Conservation (phyloP, 1,139 yeast species). For the Sugiyamaella castrensis region DNA sequence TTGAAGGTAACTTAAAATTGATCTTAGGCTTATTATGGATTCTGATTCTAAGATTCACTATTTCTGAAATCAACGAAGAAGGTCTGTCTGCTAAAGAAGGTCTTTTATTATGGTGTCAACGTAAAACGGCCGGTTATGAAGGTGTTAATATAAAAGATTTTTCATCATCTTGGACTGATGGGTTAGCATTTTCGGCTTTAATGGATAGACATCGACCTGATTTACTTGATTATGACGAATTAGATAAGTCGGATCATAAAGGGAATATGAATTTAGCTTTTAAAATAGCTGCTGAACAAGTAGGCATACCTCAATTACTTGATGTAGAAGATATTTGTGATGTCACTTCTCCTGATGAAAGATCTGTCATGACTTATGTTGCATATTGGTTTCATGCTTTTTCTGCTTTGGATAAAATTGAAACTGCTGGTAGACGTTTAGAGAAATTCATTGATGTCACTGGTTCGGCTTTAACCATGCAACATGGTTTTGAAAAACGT, state of each 20-base stretch:
- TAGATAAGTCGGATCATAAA: slow-evolving; percentile 35
- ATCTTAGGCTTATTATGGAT: slow-evolving; percentile 69
- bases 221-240: slow-evolving; percentile 40
- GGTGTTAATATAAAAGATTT: slow-evolving; percentile 43
- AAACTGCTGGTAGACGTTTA: slow-evolving; percentile 42
- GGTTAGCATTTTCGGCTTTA: slow-evolving; percentile 48
- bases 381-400: slow-evolving; percentile 64
- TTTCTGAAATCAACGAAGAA: slow-evolving; percentile 44
- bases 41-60: slow-evolving; percentile 51
- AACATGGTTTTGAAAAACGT: slow-evolving; percentile 38
- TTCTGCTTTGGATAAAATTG: slow-evolving; percentile 40
- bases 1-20: slow-evolving; percentile 60
- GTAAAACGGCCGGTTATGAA: slow-evolving; percentile 42
- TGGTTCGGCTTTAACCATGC: slow-evolving; percentile 38
- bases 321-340: slow-evolving; percentile 57
- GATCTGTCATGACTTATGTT: slow-evolving; percentile 61
- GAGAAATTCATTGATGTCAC: slow-evolving; percentile 41
- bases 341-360: slow-evolving; percentile 57
- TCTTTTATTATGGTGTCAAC: slow-evolving; percentile 44
- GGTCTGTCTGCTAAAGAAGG: slow-evolving; percentile 46
- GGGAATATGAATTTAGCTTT: slow-evolving; percentile 41
- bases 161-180: slow-evolving; percentile 47
- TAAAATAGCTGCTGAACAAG: slow-evolving; percentile 41
- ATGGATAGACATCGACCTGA: slow-evolving; percentile 46
- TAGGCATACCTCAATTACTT: slow-evolving; percentile 56